Conservation (phyloP, 768 basidiomycete species). For the Boletus vermiculosoides region DNA sequence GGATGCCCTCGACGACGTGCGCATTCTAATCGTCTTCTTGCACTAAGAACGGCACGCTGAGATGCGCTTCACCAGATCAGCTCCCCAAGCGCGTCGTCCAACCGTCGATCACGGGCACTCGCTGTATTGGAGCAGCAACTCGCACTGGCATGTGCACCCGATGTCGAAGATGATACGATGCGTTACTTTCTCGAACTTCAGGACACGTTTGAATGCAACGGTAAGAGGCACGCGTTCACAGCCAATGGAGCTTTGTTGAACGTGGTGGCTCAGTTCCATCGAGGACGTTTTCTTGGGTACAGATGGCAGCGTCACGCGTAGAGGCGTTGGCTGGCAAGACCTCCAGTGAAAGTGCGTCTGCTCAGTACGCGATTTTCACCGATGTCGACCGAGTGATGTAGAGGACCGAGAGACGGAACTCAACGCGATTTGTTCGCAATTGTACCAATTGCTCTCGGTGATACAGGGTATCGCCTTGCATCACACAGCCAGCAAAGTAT, state of each 20-base stretch:
- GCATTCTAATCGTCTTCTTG: slow-evolving; percentile 20
- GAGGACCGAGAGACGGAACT: slow-evolving; percentile 50
- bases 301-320: slow-evolving; percentile 46
- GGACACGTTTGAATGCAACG: slow-evolving; percentile 80
- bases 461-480: slow-evolving; percentile 75
- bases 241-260: slow-evolving; percentile 6
- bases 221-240: slow-evolving; percentile 41
- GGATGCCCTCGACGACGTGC: slow-evolving; percentile 67
- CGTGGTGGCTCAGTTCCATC: slow-evolving; percentile 54
- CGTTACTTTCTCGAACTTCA: slow-evolving; percentile 64
- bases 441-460: slow-evolving; percentile 61
- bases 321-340: slow-evolving; percentile 50
- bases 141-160: slow-evolving; percentile 46
- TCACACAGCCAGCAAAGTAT: slow-evolving; percentile 65
- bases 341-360: slow-evolving; percentile 40
- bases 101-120: slow-evolving; percentile 54
- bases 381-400: slow-evolving; percentile 18
- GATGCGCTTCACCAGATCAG: slow-evolving; percentile 47
- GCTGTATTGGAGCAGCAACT: slow-evolving; percentile 53
- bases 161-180: slow-evolving; percentile 45
- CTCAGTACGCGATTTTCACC: not conserved
- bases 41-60: slow-evolving; percentile 8
- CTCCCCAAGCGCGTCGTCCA: slow-evolving; percentile 56
- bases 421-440: slow-evolving; percentile 46
- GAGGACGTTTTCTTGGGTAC: slow-evolving; percentile 63